A percentile compares a stretch with the other conserved stretches of the same genome.
phyloP scores from a whole-genome alignment of 225 moss, liverwort and hornwort species.

The Thuidium tamariscinum region DNA sequence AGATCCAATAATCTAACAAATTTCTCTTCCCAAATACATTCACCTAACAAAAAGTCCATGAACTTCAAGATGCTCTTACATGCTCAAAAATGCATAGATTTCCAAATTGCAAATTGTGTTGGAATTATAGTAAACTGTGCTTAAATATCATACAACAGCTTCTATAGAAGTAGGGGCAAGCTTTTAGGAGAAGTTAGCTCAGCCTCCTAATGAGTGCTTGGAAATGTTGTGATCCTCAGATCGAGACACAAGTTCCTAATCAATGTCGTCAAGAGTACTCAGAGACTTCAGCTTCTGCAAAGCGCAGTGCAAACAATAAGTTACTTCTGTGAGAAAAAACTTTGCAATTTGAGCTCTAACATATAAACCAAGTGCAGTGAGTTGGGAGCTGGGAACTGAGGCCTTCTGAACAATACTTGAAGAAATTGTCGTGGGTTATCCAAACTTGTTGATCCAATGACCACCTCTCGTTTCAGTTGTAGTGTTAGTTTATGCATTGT shows the following conservation, averaged over 20 bases:
- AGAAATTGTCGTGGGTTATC: slow-evolving; percentile 75
- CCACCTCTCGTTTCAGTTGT: slow-evolving; percentile 85
- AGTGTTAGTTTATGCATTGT: slow-evolving; percentile 77
- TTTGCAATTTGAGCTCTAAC: neutral
- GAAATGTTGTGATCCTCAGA: neutral
- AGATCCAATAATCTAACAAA: neutral
- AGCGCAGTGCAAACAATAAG: neutral
- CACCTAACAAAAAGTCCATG: neutral
- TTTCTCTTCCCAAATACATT: rapidly evolving
- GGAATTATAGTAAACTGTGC: too few species aligned
- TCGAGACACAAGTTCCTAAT: neutral
- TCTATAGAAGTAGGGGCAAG: neutral
- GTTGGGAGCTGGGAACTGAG: neutral
- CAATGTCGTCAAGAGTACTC: slow-evolving; percentile 33
- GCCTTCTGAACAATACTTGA: slow-evolving; percentile 32
- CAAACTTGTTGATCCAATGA: slow-evolving; percentile 83
- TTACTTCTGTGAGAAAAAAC: neutral
- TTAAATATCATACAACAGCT: neutral
- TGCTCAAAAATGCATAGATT: neutral
- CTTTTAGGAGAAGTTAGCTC: neutral
- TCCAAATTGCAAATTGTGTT: neutral
- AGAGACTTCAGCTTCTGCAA: slow-evolving; percentile 49
- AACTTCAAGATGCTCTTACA: neutral
- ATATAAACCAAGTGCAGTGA: neutral
- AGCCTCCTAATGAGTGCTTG: neutral